These are phyloP conservation scores for Globisporangium iwayamae DNA, from an alignment of 352 stramenopile genomes.

Conservation along the genomic window DNA sequence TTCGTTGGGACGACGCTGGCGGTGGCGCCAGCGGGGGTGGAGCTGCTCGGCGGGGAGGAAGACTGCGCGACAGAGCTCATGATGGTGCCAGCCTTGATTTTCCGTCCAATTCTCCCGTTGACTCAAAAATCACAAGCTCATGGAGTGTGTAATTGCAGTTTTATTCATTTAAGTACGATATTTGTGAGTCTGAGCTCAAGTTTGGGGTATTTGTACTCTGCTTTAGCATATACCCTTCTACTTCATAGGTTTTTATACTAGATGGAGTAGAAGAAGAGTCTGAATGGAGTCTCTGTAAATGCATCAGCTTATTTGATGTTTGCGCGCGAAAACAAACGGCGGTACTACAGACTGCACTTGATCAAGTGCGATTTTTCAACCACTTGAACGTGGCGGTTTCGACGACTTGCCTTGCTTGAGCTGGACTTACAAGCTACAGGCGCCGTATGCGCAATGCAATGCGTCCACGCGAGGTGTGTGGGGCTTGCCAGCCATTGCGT, in stretches of 20 bases:
- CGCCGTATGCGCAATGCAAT: too few species aligned
- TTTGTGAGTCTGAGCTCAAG: too few species aligned
- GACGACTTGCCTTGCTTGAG: not conserved
- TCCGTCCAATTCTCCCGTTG: not conserved
- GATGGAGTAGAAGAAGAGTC: too few species aligned
- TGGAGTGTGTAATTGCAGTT: not conserved
- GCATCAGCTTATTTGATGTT: not conserved
- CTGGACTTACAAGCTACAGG: too few species aligned
- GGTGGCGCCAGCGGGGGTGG: not conserved
- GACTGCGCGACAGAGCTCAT: slow-evolving; percentile 1
- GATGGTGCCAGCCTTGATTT: not conserved
- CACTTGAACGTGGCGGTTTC: not conserved
- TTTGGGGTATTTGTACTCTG: not conserved
- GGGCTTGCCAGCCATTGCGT: too few species aligned
- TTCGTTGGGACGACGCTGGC: not conserved
- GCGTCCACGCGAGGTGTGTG: too few species aligned
- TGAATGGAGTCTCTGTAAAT: too few species aligned
- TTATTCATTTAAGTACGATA: not conserved
- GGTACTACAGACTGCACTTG: not conserved
- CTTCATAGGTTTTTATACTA: not conserved
- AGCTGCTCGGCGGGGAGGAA: not conserved
- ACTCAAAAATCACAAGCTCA: not conserved
- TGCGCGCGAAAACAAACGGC: not conserved
- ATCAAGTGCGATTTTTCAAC: not conserved
- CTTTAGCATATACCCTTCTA: not conserved